Conservation (phyloP, 2,329 filamentous ascomycete genomes). For the Colletotrichum destructivum region DNA sequence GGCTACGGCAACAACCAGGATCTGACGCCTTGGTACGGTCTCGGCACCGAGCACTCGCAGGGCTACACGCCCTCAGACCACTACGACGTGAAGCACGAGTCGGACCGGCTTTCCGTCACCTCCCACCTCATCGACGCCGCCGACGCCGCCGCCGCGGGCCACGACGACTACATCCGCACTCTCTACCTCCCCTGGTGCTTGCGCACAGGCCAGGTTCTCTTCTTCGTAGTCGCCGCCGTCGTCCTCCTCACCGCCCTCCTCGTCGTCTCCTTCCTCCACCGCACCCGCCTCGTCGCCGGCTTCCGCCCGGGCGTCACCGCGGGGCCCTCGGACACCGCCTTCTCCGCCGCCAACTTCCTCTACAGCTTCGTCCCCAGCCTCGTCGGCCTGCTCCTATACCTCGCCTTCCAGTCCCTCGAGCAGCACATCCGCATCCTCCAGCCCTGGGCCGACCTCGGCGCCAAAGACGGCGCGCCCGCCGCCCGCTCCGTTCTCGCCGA, state of each 20-base stretch:
- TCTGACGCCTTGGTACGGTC: conserved; percentile 80
- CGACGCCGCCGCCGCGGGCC: conserved; percentile 47
- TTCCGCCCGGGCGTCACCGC: conserved; percentile 80
- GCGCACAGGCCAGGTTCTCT: conserved; percentile 74
- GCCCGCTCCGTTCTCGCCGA: conserved; percentile 77
- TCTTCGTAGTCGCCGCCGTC: conserved; percentile 73
- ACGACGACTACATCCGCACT: conserved; percentile 63
- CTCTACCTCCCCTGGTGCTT: conserved; percentile 86
- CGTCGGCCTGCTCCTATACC: conserved; percentile 76
- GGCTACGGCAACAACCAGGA: conserved; percentile 71
- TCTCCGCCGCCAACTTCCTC: conserved; percentile 89
- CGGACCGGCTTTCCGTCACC: conserved; percentile 45
- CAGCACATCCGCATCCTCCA: conserved; percentile 75
- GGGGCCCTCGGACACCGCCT: conserved; percentile 72
- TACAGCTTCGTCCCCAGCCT: conserved; percentile 83
- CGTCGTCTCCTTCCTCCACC: conserved; percentile 82
- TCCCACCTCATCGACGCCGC: conserved; percentile 51
- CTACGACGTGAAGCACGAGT: conserved; percentile 45
- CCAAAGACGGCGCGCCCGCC: conserved; percentile 72
- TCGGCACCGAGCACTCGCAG: conserved; percentile 72
- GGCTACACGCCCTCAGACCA: conserved; percentile 42
- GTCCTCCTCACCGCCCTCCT: conserved; percentile 79
- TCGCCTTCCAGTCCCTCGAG: conserved; percentile 78
- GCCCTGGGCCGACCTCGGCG: conserved; percentile 77
- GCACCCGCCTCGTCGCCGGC: conserved; percentile 75